Base-by-base conservation (phyloP, 345 rosid species). In the Brassica carinata region DNA sequence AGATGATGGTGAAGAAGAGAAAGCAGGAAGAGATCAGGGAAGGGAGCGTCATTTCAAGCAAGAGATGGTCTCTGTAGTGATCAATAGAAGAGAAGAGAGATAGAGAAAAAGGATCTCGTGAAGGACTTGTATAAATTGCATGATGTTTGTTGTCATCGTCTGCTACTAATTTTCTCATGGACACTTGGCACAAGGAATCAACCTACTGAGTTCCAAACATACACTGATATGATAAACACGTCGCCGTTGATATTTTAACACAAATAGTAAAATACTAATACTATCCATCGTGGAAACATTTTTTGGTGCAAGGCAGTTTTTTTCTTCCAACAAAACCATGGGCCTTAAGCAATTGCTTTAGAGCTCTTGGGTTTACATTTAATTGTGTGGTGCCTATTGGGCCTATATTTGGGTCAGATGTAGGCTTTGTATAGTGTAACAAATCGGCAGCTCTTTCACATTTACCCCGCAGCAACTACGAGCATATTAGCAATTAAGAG, bases 171-270 rank as follows among this genome's bases (percentile, higher is more conserved):
- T 51, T 68, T 36, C 45, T 68, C 48, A 43, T 7, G 8, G 66
- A 74, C 83, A 74, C 83, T 62, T 80, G 79, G 43, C 79, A 51
- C 48, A 48, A 7, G 33, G 45, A 74, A 68, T 31, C 45, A 72
- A 36, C 55, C 11, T 8, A 51, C 26, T 71, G 64, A 14, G 0
- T 30, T 71, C 29, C 64, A 45, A 7, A 69, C 19, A n/a, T 30
- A 15, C 30, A 2, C 8, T 14, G 19, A 30, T 30, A 3, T 14
- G 17, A 14, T 64, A 64, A 14, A 30, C 40, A 64, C 67, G 40
- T 30, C 9, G 40, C 40, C 67, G 5, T n/a, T 64, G 40, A 63
- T 63, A 63, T 62, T 63, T 29, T 29, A 7, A 64, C 48, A 61
- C 2, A 61, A 59, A 34, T 34, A 34, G 8, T 11, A 45, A 26